These are phyloP conservation scores for Ustilago tritici DNA, from an alignment of 1,284 basidiomycete species.

Conservation along the genomic window DNA sequence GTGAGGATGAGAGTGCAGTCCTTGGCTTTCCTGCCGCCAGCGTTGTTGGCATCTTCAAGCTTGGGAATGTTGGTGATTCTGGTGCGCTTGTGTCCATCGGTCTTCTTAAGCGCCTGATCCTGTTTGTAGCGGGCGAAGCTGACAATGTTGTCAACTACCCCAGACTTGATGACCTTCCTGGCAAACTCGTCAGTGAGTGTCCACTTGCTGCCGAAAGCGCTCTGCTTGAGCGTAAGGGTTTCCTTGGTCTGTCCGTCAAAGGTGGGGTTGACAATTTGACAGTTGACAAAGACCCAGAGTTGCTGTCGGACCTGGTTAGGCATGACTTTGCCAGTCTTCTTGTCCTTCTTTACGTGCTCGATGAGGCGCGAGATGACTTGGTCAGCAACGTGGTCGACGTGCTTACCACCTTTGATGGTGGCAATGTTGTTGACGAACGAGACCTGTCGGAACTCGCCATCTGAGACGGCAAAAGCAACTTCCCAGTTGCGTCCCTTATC, in stretches of 20 bases:
- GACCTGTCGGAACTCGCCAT: constrained; percentile 82
- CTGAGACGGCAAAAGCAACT: constrained; percentile 92
- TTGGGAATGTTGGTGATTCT: constrained; percentile 88
- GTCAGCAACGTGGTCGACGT: constrained; percentile 87
- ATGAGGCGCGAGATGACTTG: constrained; percentile 84
- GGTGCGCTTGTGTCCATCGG: constrained; percentile 88
- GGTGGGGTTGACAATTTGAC: constrained; percentile 95
- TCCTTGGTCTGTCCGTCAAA: constrained; percentile 99
- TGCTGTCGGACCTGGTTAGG: constrained; percentile 94
- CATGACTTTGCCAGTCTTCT: constrained; percentile 86
- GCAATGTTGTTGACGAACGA: constrained; percentile 99
- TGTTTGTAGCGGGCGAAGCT: constrained; percentile 98
- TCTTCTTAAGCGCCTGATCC: constrained; percentile 94
- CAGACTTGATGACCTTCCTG: constrained; percentile 91
- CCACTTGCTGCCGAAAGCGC: constrained; percentile 89
- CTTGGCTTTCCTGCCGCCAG: constrained; percentile 81
- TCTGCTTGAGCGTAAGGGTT: constrained; percentile 85
- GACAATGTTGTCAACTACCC: constrained; percentile 91
- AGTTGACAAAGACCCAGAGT: constrained; percentile 98
- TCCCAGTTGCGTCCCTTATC: constrained; percentile 82
- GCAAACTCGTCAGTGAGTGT: constrained; percentile 92
- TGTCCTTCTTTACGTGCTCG: constrained; percentile 90
- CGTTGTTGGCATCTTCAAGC: constrained; percentile 97
- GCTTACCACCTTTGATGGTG: constrained; percentile 95
- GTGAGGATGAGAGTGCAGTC: constrained; percentile 96